Base-by-base conservation (phyloP, 2,329 filamentous ascomycete genomes). In the Acephala macrosclerotiorum region DNA sequence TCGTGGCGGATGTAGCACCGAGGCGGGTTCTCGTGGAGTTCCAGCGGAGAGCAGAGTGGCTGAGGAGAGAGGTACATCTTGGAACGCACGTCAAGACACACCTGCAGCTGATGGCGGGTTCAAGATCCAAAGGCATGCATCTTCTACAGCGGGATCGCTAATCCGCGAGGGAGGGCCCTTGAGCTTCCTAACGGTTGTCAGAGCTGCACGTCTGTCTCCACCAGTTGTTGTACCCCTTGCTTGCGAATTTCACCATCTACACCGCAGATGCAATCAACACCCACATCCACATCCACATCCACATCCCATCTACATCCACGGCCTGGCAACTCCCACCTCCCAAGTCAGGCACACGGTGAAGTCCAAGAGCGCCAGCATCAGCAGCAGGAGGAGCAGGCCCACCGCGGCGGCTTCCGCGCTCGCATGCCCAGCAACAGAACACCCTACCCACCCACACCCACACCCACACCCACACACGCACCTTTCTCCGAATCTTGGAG, bases 401-500 rank as follows among this genome's bases (percentile, higher is more conserved):
- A 47, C n/a, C 18, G 42, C 5, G 12, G 8, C n/a, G 20, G 22
- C 45, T 26, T n/a, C 6, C 9, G 22, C n/a, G 45, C 20, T 16
- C 45, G 11, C 20, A 22, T 2, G n/a, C 25, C 12, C 26, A 22
- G 25, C 22, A 25, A 7, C 47, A 26, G 22, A 20, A 9, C 47
- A 20, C 42, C 7, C 42, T 8, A 8, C 18, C n/a, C 40, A 45
- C 40, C 40, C 9, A 11, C 40, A 45, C 40, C 40, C 40, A 11
- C 40, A 45, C 42, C 6, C 42, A n/a, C 16, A 7, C 42, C 11
- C 36, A 7, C 42, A 25, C 18, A 11, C 12, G 8, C n/a, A 49
- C 38, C 14, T 42, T 4, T 14, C 18, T n/a, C 51, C 64, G 63
- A 66, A 69, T 68, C 70, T 70, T 59, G 66, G 68, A 71, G 68